These are phyloP conservation scores for Leccinum olivaceopallidum DNA, from an alignment of 768 basidiomycete genomes.

Conservation along the genomic window DNA sequence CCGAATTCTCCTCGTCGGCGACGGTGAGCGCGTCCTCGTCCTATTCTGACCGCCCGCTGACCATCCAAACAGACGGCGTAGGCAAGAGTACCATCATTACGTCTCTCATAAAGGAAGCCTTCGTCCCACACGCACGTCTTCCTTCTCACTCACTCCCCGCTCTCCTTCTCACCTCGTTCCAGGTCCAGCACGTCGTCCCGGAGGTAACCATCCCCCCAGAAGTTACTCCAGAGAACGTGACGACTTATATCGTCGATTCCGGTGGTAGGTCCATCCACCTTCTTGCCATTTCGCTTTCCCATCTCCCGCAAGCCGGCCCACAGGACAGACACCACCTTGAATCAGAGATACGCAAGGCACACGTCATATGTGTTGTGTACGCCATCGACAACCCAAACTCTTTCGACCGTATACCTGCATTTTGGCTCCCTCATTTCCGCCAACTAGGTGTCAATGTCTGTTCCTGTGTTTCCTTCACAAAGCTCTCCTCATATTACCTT, in stretches of 20 bases:
- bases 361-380: slow-evolving; percentile 98
- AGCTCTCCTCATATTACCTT: slow-evolving; percentile 10
- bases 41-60: not conserved
- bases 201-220: slow-evolving; percentile 98
- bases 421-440: slow-evolving; percentile 95
- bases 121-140: slow-evolving; percentile 75
- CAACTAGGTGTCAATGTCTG: slow-evolving; percentile 93
- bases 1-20: slow-evolving; percentile 90
- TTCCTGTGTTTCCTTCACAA: slow-evolving; percentile 10
- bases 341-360: slow-evolving; percentile 93
- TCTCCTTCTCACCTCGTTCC: slow-evolving; percentile 7
- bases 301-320: slow-evolving; percentile 61
- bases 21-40: slow-evolving; percentile 56
- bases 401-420: slow-evolving; percentile 97
- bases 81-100: slow-evolving; percentile 98
- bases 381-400: slow-evolving; percentile 95
- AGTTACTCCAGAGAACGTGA: slow-evolving; percentile 96
- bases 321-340: slow-evolving; percentile 88
- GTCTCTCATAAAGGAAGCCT: slow-evolving; percentile 94
- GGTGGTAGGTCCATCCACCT: slow-evolving; percentile 61
- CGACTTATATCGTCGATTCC: slow-evolving; percentile 97
- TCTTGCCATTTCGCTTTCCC: slow-evolving; percentile 5
- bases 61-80: slow-evolving; percentile 73
- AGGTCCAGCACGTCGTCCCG: slow-evolving; percentile 95
- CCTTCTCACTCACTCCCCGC: not conserved